Percentiles rank a stretch among this genome's conserved stretches.
Evolutionary conservation across 768 basidiomycete species (phyloP).

Genomic region (Leccinum olivaceopallidum): DNA sequence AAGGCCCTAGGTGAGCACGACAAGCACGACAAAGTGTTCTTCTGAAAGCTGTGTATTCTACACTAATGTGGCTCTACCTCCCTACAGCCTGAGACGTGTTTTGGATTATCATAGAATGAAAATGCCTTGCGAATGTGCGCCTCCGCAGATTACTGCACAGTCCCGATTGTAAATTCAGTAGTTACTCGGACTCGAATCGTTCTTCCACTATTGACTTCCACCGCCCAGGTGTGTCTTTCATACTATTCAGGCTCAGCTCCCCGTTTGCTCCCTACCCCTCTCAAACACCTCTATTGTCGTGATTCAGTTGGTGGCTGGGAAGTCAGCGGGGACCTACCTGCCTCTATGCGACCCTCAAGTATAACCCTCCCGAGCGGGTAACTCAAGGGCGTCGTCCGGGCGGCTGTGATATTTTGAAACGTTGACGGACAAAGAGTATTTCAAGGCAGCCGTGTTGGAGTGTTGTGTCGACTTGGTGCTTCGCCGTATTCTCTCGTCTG

Average conservation of each 20-base stretch:
- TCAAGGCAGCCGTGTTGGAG: no score
- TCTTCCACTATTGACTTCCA: neutral
- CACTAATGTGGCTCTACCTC: neutral
- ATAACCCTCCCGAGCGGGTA: no score
- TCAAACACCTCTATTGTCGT: constrained; percentile 84
- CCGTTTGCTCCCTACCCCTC: constrained; percentile 55
- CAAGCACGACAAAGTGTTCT: neutral
- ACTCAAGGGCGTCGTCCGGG: no score
- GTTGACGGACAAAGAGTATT: no score
- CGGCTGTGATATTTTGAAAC: no score
- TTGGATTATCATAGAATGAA: neutral
- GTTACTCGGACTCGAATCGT: constrained; percentile 2
- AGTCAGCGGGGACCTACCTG: no score
- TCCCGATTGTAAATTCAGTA: neutral
- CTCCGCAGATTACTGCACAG: neutral
- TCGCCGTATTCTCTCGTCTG: no score
- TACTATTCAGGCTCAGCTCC: constrained; percentile 88
- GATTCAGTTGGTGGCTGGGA: neutral
- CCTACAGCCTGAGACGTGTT: neutral
- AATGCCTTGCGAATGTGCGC: no score
- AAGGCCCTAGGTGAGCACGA: no score
- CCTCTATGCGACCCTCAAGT: no score
- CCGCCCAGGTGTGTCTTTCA: constrained; percentile 40
- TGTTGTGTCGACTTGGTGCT: no score
- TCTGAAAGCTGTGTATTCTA: neutral